A percentile compares a stretch with the other conserved stretches of the same genome.
Conservation (phyloP, 768 basidiomycete species). For the Leccinum incarnatum region DNA sequence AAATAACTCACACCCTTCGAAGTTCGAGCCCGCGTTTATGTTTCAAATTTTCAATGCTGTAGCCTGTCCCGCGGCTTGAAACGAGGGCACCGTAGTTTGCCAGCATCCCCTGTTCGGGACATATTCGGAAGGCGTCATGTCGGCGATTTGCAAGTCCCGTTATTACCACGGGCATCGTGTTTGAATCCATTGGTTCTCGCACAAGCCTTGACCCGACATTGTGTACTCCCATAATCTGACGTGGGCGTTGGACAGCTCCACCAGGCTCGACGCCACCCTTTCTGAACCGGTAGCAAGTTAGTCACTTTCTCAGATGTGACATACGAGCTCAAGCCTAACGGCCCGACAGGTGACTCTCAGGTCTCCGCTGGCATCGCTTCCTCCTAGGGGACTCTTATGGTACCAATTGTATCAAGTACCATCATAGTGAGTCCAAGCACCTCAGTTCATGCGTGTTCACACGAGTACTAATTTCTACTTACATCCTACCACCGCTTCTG, state of each 20-base stretch:
- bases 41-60: not conserved
- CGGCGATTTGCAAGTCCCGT: constrained; percentile 22
- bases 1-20: not conserved
- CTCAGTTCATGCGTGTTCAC: not conserved
- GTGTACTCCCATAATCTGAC: not conserved
- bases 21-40: not conserved
- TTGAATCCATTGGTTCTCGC: not conserved
- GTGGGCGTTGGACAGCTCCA: not conserved
- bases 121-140: constrained; percentile 6
- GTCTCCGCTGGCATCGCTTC: not conserved
- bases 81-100: constrained; percentile 3
- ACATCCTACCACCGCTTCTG: not conserved
- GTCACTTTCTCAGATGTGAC: constrained; percentile 1
- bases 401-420: not conserved
- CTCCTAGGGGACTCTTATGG: not conserved
- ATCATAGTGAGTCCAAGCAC: constrained; percentile 9
- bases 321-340: not conserved
- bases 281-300: constrained; percentile 10
- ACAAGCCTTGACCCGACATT: not conserved
- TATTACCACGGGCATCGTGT: constrained; percentile 11
- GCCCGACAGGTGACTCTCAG: not conserved
- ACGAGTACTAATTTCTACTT: not conserved
- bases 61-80: constrained; percentile 1
- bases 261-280: not conserved
- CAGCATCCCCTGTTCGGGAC: not conserved